These are phyloP conservation scores for Heterobasidion parviporum DNA, from an alignment of 1,284 basidiomycete species.

Conservation along the genomic window DNA sequence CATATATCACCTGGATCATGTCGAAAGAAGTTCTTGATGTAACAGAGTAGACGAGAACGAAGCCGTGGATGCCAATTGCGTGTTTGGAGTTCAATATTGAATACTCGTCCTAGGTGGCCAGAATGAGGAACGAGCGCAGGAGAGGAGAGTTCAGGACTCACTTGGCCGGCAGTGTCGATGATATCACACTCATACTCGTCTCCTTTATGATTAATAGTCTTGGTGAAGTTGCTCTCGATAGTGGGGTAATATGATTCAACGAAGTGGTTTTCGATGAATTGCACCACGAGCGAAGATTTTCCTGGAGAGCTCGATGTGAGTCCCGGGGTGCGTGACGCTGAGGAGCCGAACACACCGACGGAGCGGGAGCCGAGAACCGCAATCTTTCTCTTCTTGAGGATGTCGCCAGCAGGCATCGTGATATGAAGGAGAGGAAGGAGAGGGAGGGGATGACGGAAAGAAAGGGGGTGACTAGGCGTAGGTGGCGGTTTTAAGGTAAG, in stretches of 20 bases:
- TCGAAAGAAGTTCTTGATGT: constrained; percentile 90
- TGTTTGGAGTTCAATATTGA: constrained; percentile 79
- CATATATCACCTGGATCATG: constrained; percentile 92
- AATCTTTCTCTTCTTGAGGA: constrained; percentile 77
- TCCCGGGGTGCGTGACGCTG: constrained; percentile 11
- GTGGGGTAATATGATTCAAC: constrained; percentile 91
- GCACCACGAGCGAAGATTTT: constrained; percentile 73
- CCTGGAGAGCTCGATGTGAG: constrained; percentile 33
- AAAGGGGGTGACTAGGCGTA: background rate
- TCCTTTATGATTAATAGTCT: constrained; percentile 79
- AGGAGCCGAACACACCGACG: constrained; percentile 49
- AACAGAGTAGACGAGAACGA: constrained; percentile 92
- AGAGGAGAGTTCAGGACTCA: constrained; percentile 15
- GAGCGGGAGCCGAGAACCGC: constrained; percentile 75
- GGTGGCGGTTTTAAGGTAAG: background rate
- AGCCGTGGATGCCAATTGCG: constrained; percentile 79
- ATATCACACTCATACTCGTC: constrained; percentile 93
- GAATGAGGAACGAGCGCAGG: constrained; percentile 1
- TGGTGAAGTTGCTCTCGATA: constrained; percentile 86
- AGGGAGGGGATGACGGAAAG: constrained; percentile 2
- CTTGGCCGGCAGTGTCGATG: constrained; percentile 98
- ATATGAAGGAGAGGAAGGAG: constrained; percentile 10
- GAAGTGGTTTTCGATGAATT: constrained; percentile 63
- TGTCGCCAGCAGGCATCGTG: constrained; percentile 30
- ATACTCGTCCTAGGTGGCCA: constrained; percentile 64